Conservation (phyloP, 1,284 basidiomycete species). For the Naganishia cerealis region DNA sequence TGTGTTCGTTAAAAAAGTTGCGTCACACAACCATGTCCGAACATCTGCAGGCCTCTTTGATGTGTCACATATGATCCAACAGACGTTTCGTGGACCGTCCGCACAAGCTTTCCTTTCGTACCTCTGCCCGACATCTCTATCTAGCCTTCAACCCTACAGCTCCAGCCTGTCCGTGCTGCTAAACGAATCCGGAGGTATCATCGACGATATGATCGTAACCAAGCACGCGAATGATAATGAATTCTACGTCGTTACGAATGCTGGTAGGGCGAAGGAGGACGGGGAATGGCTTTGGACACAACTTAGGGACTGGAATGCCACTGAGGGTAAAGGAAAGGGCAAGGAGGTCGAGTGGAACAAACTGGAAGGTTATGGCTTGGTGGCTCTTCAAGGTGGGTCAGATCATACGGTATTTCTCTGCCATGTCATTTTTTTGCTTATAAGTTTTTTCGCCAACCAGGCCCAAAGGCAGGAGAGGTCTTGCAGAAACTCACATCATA, state of each 20-base stretch:
- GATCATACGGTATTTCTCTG: too few relatives aligned
- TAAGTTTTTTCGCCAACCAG: conserved; percentile 52
- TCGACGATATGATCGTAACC: conserved; percentile 86
- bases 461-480: conserved; percentile 77
- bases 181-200: conserved; percentile 86
- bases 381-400: conserved; percentile 78
- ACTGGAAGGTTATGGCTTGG: conserved; percentile 79
- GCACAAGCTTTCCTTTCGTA: conserved; percentile 77
- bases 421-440: too few relatives aligned
- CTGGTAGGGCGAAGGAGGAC: conserved; percentile 79
- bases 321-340: conserved; percentile 57
- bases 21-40: conserved; percentile 88
- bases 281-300: conserved; percentile 72
- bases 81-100: conserved; percentile 73
- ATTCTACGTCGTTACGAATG: conserved; percentile 97
- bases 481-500: conserved; percentile 69
- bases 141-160: conserved; percentile 66
- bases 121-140: conserved; percentile 77
- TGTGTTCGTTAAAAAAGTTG: conserved; percentile 59
- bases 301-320: conserved; percentile 71
- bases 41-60: conserved; percentile 86
- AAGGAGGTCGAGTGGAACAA: conserved; percentile 76
- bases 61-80: conserved; percentile 96
- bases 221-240: conserved; percentile 71
- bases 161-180: conserved; percentile 84